Percentiles rank a stretch among this genome's conserved stretches.
Conservation (phyloP, 169 alveolate genomes). For the Hepatocystis sp. region DNA sequence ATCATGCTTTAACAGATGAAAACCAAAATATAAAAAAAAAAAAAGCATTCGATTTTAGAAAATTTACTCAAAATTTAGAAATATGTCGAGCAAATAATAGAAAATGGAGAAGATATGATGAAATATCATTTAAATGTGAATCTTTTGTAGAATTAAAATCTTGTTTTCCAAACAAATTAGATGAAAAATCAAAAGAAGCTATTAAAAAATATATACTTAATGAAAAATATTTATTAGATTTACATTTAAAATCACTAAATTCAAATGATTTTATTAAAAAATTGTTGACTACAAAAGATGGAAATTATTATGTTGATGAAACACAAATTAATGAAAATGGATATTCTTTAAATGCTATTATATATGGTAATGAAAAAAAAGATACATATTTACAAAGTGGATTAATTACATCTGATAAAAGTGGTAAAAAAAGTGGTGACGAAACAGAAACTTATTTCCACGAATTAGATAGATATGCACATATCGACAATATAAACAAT, state of each 20-base stretch:
- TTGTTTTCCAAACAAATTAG: constrained; percentile 40
- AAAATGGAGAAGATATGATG: constrained; percentile 41
- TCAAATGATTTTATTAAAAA: constrained; percentile 49
- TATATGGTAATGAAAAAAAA: constrained; percentile 10
- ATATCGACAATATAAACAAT: no score
- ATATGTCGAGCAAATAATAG: constrained; percentile 62
- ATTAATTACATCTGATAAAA: background rate
- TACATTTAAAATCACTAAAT: constrained; percentile 75
- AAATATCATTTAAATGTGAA: constrained; percentile 52
- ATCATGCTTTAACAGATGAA: background rate
- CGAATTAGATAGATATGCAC: no score
- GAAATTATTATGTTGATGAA: constrained; percentile 43
- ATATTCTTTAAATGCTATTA: constrained; percentile 16
- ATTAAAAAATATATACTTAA: constrained; percentile 62
- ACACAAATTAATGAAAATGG: constrained; percentile 43
- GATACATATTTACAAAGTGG: background rate
- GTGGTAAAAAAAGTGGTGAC: background rate
- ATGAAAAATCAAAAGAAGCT: constrained; percentile 73
- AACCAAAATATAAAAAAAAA: constrained; percentile 19
- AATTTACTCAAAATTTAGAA: constrained; percentile 55
- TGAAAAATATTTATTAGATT: constrained; percentile 76
- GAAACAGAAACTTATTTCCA: background rate
- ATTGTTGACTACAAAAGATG: constrained; percentile 42
- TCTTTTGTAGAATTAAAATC: constrained; percentile 59
- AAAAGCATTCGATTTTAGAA: constrained; percentile 46